Base-by-base conservation (phyloP, 2,329 filamentous ascomycete species). In the Alternaria triticina region DNA sequence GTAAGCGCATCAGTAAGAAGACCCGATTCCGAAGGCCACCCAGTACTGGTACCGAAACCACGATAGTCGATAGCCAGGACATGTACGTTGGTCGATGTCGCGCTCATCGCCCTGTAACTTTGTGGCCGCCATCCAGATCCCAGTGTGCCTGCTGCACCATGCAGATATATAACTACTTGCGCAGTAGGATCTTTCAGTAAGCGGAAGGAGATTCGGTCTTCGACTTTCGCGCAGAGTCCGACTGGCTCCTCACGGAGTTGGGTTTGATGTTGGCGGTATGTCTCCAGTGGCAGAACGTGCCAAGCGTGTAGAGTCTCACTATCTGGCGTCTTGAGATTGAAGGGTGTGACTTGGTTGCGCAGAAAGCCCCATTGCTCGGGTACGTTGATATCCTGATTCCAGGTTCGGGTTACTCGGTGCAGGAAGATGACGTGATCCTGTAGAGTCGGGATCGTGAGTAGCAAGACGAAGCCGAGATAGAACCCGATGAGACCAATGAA, bases 151-250 rank as follows among this genome's bases (percentile, higher is more conserved):
- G 79, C 84, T 1, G 87, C 84, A 5, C 87, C 87, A 62, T 90
- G 87, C 12, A 89, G 78, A 77, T 88, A 89, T 2, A 93, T 82
- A 6, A 92, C 84, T 3, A 93, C 81, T 23, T 86, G 85, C 9
- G 89, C 85, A 13, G 88, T 82, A 1, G 89, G 88, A 70, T 92
- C 83, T 62, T 82, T 86, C 3, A 93, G 80, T 3, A 92, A 80
- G 27, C 82, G 82, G 69, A 93, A 91, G 2, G 86, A 87, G 36
- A 86, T 81, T 0, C 86, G 86, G 13, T 82, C 73, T 3, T 85
- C 86, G 59, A 92, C 83, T 66, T 91, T 84, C 2, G 81, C 54
- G 20, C 81, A 83, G 20, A 87, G 78, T 0, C 86, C 87, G 2
- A 73, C 61, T 9, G 82, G 74, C 62, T 87, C 83, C 11, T 64